Percentiles rank a stretch among this genome's conserved stretches.
phyloP scores from a whole-genome alignment of 2,329 filamentous ascomycete genomes.

The Beauveria caledonica region DNA sequence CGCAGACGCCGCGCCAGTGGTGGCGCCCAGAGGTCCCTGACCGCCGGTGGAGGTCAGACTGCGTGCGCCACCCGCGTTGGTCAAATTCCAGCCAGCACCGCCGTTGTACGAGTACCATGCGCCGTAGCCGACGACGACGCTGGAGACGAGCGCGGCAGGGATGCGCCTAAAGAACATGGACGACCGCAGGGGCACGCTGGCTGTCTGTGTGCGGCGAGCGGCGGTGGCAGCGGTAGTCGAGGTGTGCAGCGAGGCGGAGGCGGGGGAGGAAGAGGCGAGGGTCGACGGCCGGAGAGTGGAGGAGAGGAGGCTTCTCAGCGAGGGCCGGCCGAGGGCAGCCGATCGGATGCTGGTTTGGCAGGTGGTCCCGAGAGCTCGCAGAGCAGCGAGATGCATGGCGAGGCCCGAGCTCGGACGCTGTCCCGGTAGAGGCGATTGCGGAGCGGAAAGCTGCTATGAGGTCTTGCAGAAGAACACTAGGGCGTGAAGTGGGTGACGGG shows the following conservation, averaged over 20 bases:
- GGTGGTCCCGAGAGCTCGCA: constrained; percentile 60
- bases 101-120: constrained; percentile 64
- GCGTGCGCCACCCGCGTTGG: constrained; percentile 27
- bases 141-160: constrained; percentile 58
- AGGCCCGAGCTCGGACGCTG: constrained; percentile 16
- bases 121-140: constrained; percentile 61
- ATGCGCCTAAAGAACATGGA: constrained; percentile 71
- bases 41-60: constrained; percentile 33
- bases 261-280: constrained; percentile 19
- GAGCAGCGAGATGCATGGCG: constrained; percentile 64
- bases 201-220: constrained; percentile 21
- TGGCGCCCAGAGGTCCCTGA: constrained; percentile 16
- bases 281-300: constrained; percentile 11
- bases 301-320: constrained; percentile 5
- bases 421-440: background rate
- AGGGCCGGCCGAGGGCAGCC: constrained; percentile 41
- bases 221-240: constrained; percentile 14
- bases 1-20: constrained; percentile 22
- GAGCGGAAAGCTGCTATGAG: background rate
- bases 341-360: constrained; percentile 53
- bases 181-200: constrained; percentile 47
- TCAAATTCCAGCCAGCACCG: constrained; percentile 24
- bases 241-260: constrained; percentile 13
- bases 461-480: background rate
- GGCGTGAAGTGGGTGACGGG: background rate